Evolutionary conservation across 257 asterid genomes (phyloP).

Genomic region (Solanum bulbocastanum): DNA sequence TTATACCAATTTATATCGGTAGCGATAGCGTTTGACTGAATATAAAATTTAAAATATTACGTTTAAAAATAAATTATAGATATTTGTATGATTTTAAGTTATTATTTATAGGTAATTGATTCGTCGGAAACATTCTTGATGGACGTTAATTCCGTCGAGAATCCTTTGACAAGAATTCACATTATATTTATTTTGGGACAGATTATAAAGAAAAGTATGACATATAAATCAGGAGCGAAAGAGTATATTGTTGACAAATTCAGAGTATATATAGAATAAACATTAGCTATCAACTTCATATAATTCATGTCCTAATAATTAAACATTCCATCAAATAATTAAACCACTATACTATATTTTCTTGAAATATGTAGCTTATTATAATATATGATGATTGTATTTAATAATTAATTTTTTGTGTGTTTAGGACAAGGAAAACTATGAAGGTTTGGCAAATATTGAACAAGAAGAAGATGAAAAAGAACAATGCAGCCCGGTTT

Average conservation of each 20-base stretch:
- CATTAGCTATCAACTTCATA: constrained; percentile 7
- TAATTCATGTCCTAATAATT: not conserved
- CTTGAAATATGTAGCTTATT: not conserved
- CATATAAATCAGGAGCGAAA: not conserved
- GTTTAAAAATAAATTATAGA: not conserved
- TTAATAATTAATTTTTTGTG: not conserved
- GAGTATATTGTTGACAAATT: not conserved
- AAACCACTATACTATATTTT: not conserved
- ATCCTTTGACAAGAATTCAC: not conserved
- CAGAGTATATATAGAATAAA: not conserved
- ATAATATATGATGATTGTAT: not conserved
- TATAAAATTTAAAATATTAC: accelerated
- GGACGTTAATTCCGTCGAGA: not conserved
- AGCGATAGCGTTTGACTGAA: not conserved
- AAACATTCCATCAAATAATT: not conserved
- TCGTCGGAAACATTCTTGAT: not conserved
- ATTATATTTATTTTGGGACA: too few relatives aligned
- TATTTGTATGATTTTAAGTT: not conserved
- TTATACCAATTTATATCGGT: not conserved
- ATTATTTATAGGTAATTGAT: not conserved
- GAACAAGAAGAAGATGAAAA: constrained; percentile 42
- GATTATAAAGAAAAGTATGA: not conserved
- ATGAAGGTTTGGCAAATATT: constrained; percentile 8
- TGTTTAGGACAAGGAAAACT: constrained; percentile 24
- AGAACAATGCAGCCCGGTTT: constrained; percentile 82